Evolutionary conservation across 495 filamentous ascomycete genomes (phyloP), one percentile per base, ranked within the genome.

Genomic region (Neurospora intermedia): DNA sequence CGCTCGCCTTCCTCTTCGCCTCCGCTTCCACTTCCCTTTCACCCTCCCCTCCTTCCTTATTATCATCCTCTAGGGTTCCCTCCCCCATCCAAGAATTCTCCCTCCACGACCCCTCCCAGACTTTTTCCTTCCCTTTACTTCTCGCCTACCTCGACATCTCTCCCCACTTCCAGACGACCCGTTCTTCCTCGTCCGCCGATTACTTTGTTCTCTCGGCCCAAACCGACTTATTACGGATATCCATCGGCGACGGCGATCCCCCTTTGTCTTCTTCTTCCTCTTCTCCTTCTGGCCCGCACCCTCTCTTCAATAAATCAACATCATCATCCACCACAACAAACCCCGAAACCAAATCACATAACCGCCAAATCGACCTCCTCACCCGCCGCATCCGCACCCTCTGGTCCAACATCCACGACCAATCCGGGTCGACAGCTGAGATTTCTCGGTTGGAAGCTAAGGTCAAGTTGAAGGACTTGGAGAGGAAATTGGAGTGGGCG

Each of bases 381-480:
- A 85, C 88, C 16, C 78, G 83, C 18, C 82, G 82, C 31, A 82
- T 98, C 71, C 92, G 90, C 75, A 80, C 81, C 27, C 87, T 96
- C 62, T 91, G 90, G 78, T 87, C 86, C 18, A 84, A 84, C 9
- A 97, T 98, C 73, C 84, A 89, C 73, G 93, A 94, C 77, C 86
- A 89, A 1, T 92, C 92, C 38, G 54, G 23, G 3, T 66, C 54
- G 6, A 91, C 91, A 35, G 87, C 90, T 8, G 88, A 91, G 78
- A 86, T 94, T 71, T 88, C 88, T 20, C 86, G 92, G 23, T 90
- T 92, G 66, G 87, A 94, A 71, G 90, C 91, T 0, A 95, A 96
- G 78, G 87, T 88, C 62, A 86, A 85, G 31, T 83, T 97, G 7
- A 91, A 96, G 76, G 82, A 89, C 4, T 78, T 97, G 11, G 85